A percentile compares a stretch with the other conserved stretches of the same genome.
Evolutionary conservation across 805 yeast genomes (phyloP).

Genomic region (Maudiozyma serrabonitensis): DNA sequence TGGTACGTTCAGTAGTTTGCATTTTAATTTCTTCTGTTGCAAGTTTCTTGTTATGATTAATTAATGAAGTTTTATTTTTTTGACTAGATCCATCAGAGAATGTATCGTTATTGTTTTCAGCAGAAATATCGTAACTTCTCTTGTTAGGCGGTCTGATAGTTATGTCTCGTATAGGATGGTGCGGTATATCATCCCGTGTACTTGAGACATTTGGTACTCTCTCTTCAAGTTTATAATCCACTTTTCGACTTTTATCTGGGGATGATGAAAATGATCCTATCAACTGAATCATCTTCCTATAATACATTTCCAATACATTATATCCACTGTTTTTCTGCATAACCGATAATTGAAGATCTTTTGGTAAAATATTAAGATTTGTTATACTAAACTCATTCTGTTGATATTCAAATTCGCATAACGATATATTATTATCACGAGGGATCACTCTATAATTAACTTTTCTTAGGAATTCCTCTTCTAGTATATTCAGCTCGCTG

Average conservation of each 20-base stretch:
- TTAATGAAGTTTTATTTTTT: background rate
- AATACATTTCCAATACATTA: slow-evolving; percentile 39
- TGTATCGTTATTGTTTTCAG: background rate
- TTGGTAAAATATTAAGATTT: background rate
- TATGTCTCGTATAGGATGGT: background rate
- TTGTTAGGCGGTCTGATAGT: background rate
- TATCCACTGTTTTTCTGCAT: slow-evolving; percentile 23
- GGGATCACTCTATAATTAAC: slow-evolving; percentile 76
- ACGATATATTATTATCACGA: slow-evolving; percentile 31
- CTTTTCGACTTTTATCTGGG: slow-evolving; percentile 19
- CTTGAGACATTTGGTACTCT: background rate
- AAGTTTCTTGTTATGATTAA: slow-evolving; percentile 1
- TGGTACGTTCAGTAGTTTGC: background rate
- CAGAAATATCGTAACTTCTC: background rate
- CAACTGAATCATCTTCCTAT: slow-evolving; percentile 38
- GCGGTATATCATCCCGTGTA: background rate
- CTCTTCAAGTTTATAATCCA: slow-evolving; percentile 13
- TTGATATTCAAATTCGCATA: slow-evolving; percentile 30
- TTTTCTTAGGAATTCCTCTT: slow-evolving; percentile 73
- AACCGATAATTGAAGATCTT: slow-evolving; percentile 1
- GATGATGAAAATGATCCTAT: slow-evolving; percentile 34
- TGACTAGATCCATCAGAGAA: background rate
- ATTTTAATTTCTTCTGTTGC: slow-evolving; percentile 1
- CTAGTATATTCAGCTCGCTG: slow-evolving; percentile 75
- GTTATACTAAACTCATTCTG: slow-evolving; percentile 9